Evolutionary conservation across 495 filamentous ascomycete genomes (phyloP).

Genomic region (Monascus purpureus): DNA sequence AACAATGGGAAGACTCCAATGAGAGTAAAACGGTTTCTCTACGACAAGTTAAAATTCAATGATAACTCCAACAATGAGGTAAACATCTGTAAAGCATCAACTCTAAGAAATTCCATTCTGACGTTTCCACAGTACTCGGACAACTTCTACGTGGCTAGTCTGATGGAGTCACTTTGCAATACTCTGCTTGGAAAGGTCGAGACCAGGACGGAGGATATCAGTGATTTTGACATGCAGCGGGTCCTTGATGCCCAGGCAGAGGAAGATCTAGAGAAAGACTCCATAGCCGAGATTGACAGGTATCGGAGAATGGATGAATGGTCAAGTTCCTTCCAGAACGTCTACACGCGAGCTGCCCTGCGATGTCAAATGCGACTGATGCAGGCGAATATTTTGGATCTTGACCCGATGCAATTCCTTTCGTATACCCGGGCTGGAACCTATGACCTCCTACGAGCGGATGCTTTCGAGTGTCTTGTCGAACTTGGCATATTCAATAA

Average conservation of each 20-base stretch:
- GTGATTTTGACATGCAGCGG: slow-evolving; percentile 33
- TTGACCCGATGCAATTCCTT: slow-evolving; percentile 53
- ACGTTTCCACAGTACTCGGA: slow-evolving; percentile 51
- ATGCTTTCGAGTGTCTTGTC: slow-evolving; percentile 69
- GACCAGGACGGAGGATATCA: slow-evolving; percentile 22
- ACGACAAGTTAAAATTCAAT: slow-evolving; percentile 82
- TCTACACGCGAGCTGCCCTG: slow-evolving; percentile 71
- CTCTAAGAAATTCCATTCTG: slow-evolving; percentile 1
- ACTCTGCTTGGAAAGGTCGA: slow-evolving; percentile 48
- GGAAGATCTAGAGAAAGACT: slow-evolving; percentile 50
- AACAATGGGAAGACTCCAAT: slow-evolving; percentile 61
- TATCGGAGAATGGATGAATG: slow-evolving; percentile 90
- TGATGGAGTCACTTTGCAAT: slow-evolving; percentile 69
- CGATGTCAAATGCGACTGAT: slow-evolving; percentile 63
- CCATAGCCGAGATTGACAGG: slow-evolving; percentile 75
- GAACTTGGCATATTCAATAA: slow-evolving; percentile 59
- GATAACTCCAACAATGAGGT: slow-evolving; percentile 78
- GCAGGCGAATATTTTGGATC: slow-evolving; percentile 50
- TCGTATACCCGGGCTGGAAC: slow-evolving; percentile 70
- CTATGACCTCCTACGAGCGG: slow-evolving; percentile 63
- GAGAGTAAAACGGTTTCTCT: slow-evolving; percentile 61
- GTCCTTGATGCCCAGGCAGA: slow-evolving; percentile 42
- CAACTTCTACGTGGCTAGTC: slow-evolving; percentile 65
- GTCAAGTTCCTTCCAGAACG: slow-evolving; percentile 80
- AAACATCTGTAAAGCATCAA: slow-evolving; percentile 6